Percentiles rank a stretch among this genome's conserved stretches.
Conservation (phyloP, 441 rosid species). For the Viola pubescens region DNA sequence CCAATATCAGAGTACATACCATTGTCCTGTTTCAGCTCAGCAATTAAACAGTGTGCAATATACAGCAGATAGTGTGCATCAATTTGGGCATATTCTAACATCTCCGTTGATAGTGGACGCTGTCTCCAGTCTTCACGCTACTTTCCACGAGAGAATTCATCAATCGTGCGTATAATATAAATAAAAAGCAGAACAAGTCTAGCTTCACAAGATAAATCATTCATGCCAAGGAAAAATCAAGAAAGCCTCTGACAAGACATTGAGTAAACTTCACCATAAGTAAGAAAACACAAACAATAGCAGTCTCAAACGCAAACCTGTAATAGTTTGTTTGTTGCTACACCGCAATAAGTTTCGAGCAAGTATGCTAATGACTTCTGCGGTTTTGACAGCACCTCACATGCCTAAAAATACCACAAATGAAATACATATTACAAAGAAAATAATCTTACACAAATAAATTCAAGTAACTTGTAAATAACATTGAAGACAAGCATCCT, state of each 20-base stretch:
- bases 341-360: constrained; percentile 75
- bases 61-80: constrained; percentile 84
- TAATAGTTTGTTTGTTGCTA: constrained; percentile 68
- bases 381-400: constrained; percentile 82
- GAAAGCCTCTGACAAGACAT: no score
- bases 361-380: constrained; percentile 80
- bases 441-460: no score
- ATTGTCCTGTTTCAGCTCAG: constrained; percentile 52
- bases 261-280: not conserved
- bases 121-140: constrained; percentile 99
- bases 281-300: not conserved
- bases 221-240: no score
- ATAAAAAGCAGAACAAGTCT: no score
- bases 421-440: constrained; percentile 6
- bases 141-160: constrained; percentile 9
- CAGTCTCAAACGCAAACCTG: constrained; percentile 25
- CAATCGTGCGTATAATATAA: no score
- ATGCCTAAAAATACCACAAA: constrained; percentile 48
- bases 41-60: constrained; percentile 54
- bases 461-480: not conserved
- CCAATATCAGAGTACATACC: constrained; percentile 34
- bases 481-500: constrained; percentile 8
- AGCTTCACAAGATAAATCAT: no score
- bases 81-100: constrained; percentile 74
- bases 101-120: constrained; percentile 67